Percentiles rank a stretch among this genome's conserved stretches.
Evolutionary conservation across 2,329 filamentous ascomycete species (phyloP).

Genomic region (Dryadomyces sulphureus): DNA sequence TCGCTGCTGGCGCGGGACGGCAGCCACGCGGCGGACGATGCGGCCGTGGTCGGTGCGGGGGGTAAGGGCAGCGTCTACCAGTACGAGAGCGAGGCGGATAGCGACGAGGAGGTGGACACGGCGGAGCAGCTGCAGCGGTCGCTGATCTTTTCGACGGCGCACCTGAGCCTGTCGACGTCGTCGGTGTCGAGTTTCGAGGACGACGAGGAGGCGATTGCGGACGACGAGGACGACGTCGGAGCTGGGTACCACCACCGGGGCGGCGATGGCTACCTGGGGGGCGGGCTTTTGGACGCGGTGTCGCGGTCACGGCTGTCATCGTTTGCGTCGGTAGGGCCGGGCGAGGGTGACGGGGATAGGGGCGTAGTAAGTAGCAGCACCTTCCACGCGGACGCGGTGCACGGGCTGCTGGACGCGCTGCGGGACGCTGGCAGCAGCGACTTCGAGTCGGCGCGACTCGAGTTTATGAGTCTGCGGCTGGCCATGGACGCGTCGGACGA

Average conservation of each 20-base stretch:
- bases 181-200: constrained; percentile 36
- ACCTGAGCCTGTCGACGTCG: constrained; percentile 36
- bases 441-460: constrained; percentile 70
- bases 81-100: constrained; percentile 14
- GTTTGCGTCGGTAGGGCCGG: constrained; percentile 48
- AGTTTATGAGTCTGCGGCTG: constrained; percentile 87
- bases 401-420: constrained; percentile 75
- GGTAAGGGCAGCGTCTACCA: constrained; percentile 35
- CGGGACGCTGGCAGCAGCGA: constrained; percentile 57
- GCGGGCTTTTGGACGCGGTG: constrained; percentile 30
- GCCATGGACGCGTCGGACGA: constrained; percentile 79
- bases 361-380: constrained; percentile 21
- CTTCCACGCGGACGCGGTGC: constrained; percentile 79
- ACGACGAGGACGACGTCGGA: constrained; percentile 14
- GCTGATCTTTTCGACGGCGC: constrained; percentile 38
- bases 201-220: constrained; percentile 4
- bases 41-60: constrained; percentile 28
- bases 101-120: constrained; percentile 32
- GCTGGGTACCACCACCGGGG: not conserved
- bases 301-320: constrained; percentile 54
- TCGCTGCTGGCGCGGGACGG: constrained; percentile 24
- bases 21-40: constrained; percentile 24
- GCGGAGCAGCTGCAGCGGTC: constrained; percentile 37
- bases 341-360: not conserved
- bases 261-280: constrained; percentile 16